Conservation (phyloP, 768 basidiomycete genomes). For the Lactifluus volemus region DNA sequence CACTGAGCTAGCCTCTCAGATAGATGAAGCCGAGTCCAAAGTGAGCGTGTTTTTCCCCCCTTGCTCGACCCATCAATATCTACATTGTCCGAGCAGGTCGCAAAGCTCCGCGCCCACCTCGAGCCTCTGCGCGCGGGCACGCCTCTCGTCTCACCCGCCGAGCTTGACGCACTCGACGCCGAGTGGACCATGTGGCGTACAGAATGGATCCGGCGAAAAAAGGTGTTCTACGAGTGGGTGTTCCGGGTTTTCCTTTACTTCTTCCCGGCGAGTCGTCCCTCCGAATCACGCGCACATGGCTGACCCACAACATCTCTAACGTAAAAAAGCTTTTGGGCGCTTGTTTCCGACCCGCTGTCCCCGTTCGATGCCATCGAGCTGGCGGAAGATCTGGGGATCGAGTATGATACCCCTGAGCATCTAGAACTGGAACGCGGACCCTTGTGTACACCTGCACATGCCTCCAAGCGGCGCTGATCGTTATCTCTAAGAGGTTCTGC, state of each 20-base stretch:
- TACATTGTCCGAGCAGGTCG: slow-evolving; percentile 33
- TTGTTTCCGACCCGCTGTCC: slow-evolving; percentile 57
- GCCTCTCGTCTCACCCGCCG: slow-evolving; percentile 59
- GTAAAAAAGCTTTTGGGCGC: slow-evolving; percentile 56
- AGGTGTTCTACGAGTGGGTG: slow-evolving; percentile 66
- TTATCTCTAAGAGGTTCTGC: background rate
- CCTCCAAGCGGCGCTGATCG: slow-evolving; percentile 6
- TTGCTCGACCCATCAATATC: background rate
- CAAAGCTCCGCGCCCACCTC: slow-evolving; percentile 41
- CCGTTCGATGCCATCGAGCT: slow-evolving; percentile 57
- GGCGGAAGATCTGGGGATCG: slow-evolving; percentile 75
- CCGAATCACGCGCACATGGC: background rate
- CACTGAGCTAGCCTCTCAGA: slow-evolving; percentile 47
- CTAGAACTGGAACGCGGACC: slow-evolving; percentile 50
- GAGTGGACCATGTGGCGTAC: slow-evolving; percentile 77
- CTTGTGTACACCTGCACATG: slow-evolving; percentile 33
- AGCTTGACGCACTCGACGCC: slow-evolving; percentile 55
- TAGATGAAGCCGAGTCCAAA: slow-evolving; percentile 40
- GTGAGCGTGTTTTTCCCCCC: slow-evolving; percentile 34
- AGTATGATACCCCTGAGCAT: slow-evolving; percentile 69
- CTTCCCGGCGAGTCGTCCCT: background rate
- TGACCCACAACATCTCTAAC: background rate
- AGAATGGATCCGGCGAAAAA: slow-evolving; percentile 73
- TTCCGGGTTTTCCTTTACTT: background rate
- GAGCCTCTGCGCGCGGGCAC: slow-evolving; percentile 59